Evolutionary conservation across 176 grass and related monocot species (phyloP).

Genomic region (Hordeum marinum): DNA sequence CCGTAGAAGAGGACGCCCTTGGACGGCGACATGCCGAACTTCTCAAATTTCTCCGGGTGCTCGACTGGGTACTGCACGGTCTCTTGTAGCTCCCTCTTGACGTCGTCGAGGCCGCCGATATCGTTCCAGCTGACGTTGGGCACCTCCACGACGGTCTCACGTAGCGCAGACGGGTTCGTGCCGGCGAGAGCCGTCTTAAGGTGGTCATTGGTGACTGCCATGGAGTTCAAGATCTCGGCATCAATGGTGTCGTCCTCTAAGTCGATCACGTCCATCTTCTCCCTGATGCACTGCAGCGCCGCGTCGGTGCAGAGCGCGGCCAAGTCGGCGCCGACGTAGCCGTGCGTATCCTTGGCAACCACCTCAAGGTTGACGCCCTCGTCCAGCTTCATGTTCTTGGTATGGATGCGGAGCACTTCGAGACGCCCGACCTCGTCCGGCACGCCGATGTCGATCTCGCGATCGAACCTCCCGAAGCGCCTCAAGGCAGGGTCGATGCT

Average conservation of each 20-base stretch:
- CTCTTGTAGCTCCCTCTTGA: slow-evolving; percentile 72
- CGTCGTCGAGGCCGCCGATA: slow-evolving; percentile 56
- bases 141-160: slow-evolving; percentile 67
- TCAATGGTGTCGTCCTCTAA: slow-evolving; percentile 59
- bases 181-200: slow-evolving; percentile 44
- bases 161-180: slow-evolving; percentile 65
- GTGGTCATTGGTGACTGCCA: slow-evolving; percentile 60
- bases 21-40: slow-evolving; percentile 64
- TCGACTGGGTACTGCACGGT: slow-evolving; percentile 63
- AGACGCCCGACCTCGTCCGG: slow-evolving; percentile 57
- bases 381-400: slow-evolving; percentile 43
- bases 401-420: slow-evolving; percentile 55
- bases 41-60: slow-evolving; percentile 61
- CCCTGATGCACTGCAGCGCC: slow-evolving; percentile 57
- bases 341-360: slow-evolving; percentile 52
- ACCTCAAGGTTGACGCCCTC: slow-evolving; percentile 47
- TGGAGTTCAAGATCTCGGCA: slow-evolving; percentile 47
- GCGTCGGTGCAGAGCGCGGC: slow-evolving; percentile 63
- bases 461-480: slow-evolving; percentile 53
- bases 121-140: slow-evolving; percentile 60
- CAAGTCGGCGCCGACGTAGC: slow-evolving; percentile 56
- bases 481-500: slow-evolving; percentile 64
- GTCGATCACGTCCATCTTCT: slow-evolving; percentile 81
- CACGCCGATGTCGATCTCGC: slow-evolving; percentile 58
- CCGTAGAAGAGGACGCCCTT: slow-evolving; percentile 69